Conservation (phyloP, 2,329 filamentous ascomycete species). For the Rhynchosporium graminicola region DNA sequence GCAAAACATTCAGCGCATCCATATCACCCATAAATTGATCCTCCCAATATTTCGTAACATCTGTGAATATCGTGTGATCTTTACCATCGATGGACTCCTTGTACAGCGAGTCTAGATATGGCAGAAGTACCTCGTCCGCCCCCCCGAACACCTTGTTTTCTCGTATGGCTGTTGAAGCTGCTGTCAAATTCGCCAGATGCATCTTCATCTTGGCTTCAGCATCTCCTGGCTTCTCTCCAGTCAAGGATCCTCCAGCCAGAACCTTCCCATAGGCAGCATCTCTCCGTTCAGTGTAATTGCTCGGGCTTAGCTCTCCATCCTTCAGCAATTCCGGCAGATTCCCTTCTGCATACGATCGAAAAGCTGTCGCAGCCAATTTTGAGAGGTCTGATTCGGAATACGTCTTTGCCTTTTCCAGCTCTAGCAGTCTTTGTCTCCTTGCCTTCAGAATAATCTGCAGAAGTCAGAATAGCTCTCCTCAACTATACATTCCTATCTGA, state of each 20-base stretch:
- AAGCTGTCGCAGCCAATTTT: constrained; percentile 54
- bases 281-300: constrained; percentile 52
- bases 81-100: constrained; percentile 62
- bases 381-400: constrained; percentile 50
- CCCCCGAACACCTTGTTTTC: constrained; percentile 54
- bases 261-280: constrained; percentile 57
- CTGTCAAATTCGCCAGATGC: constrained; percentile 56
- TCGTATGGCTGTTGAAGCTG: constrained; percentile 51
- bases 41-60: constrained; percentile 84
- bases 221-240: constrained; percentile 57
- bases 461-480: constrained; percentile 7
- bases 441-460: constrained; percentile 67
- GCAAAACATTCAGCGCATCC: constrained; percentile 79
- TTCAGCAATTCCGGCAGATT: constrained; percentile 55
- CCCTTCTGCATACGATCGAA: constrained; percentile 55
- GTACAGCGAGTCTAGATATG: constrained; percentile 75
- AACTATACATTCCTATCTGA: background rate
- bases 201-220: constrained; percentile 72
- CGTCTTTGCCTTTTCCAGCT: constrained; percentile 73
- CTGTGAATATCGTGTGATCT: constrained; percentile 76
- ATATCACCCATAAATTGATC: constrained; percentile 87
- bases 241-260: constrained; percentile 55
- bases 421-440: constrained; percentile 77
- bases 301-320: constrained; percentile 48
- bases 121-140: constrained; percentile 69